Percentiles rank a stretch among this genome's conserved stretches.
phyloP scores from a whole-genome alignment of 352 stramenopile species.

The Pythium phragmiticola region DNA sequence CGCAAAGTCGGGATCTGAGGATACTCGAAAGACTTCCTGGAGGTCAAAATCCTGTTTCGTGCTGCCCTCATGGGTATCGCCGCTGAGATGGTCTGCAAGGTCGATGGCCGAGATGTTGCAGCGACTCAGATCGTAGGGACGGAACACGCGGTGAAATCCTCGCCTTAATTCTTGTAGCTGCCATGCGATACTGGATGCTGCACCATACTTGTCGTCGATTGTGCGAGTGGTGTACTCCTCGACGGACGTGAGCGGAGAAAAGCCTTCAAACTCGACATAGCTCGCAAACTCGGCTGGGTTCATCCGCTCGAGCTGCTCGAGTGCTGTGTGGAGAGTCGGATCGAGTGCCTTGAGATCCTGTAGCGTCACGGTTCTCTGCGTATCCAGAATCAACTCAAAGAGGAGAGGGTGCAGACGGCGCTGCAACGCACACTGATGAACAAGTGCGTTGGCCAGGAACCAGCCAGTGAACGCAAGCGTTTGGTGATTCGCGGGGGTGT shows the following conservation, averaged over 20 bases:
- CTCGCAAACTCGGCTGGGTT: conserved; percentile 44
- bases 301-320: conserved; percentile 54
- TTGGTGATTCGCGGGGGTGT: conserved; percentile 37
- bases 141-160: conserved; percentile 49
- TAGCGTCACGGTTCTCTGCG: conserved; percentile 32
- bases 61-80: not conserved
- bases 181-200: conserved; percentile 43
- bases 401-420: conserved; percentile 46
- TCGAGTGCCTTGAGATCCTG: conserved; percentile 53
- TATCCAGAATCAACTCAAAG: conserved; percentile 48
- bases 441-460: conserved; percentile 56
- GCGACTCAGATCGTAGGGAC: conserved; percentile 16
- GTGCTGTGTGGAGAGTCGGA: conserved; percentile 36
- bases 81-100: conserved; percentile 40
- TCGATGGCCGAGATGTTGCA: conserved; percentile 26
- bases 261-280: conserved; percentile 58
- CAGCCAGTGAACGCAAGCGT: conserved; percentile 53
- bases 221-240: conserved; percentile 50
- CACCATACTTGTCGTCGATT: conserved; percentile 50
- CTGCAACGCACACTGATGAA: conserved; percentile 34
- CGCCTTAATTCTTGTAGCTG: conserved; percentile 42
- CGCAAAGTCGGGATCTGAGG: conserved; percentile 57
- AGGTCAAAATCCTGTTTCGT: conserved; percentile 40
- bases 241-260: conserved; percentile 32
- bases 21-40: conserved; percentile 49